Conservation (phyloP, 2,329 filamentous ascomycete genomes). For the Penicillium brevicompactum region DNA sequence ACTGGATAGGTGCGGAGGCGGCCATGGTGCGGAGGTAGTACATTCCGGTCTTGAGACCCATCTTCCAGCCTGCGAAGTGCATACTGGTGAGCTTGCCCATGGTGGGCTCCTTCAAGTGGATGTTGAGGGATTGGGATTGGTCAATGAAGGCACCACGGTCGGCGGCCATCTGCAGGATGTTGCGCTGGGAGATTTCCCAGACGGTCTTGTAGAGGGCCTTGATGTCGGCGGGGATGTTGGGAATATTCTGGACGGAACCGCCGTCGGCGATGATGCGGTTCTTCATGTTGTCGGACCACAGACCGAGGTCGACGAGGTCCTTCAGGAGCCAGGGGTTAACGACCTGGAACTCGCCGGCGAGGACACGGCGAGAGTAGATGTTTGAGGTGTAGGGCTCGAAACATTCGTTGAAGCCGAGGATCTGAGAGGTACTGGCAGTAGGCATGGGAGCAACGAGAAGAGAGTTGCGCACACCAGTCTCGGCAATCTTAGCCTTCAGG, state of each 20-base stretch:
- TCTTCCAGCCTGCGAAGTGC: slow-evolving; percentile 99
- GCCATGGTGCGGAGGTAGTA: slow-evolving; percentile 99
- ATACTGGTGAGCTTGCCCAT: slow-evolving; percentile 99
- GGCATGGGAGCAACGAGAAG: slow-evolving; percentile 96
- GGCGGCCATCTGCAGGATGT: slow-evolving; percentile 95
- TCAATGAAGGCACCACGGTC: slow-evolving; percentile 99
- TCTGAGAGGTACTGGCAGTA: slow-evolving; percentile 95
- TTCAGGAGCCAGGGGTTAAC: slow-evolving; percentile 99
- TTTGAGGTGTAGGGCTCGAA: slow-evolving; percentile 99
- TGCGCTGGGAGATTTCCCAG: slow-evolving; percentile 97
- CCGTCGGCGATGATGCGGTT: slow-evolving; percentile 98
- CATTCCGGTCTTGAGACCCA: slow-evolving; percentile 99
- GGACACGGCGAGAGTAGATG: slow-evolving; percentile 97
- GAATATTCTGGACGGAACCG: slow-evolving; percentile 93
- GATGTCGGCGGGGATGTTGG: slow-evolving; percentile 93
- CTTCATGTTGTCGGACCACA: slow-evolving; percentile 99
- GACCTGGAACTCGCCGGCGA: slow-evolving; percentile 98
- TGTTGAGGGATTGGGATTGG: slow-evolving; percentile 98
- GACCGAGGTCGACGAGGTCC: slow-evolving; percentile 94
- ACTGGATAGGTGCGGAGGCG: slow-evolving; percentile 94
- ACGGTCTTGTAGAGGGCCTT: slow-evolving; percentile 99
- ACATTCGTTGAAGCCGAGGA: slow-evolving; percentile 98
- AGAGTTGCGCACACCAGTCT: slow-evolving; percentile 94
- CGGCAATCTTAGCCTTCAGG: slow-evolving; percentile 86
- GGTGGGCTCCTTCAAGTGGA: slow-evolving; percentile 98